Evolutionary conservation across 768 basidiomycete species (phyloP).

Genomic region (Rhizopogon vulgaris): DNA sequence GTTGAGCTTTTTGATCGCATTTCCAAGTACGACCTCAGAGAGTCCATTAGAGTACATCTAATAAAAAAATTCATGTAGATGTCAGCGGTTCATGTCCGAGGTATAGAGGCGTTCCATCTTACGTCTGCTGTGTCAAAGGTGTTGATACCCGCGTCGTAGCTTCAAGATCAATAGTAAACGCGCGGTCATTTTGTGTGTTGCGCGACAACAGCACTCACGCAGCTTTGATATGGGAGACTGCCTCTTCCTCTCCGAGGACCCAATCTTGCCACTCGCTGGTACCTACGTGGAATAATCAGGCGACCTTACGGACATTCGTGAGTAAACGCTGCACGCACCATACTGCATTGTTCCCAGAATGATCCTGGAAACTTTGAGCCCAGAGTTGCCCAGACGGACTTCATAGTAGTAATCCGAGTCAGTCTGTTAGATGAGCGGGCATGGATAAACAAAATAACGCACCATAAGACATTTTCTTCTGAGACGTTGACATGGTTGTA

Average conservation of each 20-base stretch:
- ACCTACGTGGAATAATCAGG: not conserved
- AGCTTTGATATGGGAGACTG: conserved; percentile 31
- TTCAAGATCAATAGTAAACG: not conserved
- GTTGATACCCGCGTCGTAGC: conserved; percentile 58
- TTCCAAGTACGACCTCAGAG: conserved; percentile 39
- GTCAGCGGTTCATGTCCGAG: conserved; percentile 25
- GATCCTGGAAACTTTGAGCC: conserved; percentile 33
- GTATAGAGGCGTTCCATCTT: conserved; percentile 16
- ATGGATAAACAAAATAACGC: not conserved
- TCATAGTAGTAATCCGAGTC: conserved; percentile 1
- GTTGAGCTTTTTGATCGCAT: conserved; percentile 36
- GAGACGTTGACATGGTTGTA: not conserved
- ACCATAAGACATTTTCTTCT: conserved; percentile 4
- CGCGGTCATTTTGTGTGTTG: not conserved
- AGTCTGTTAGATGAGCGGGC: not conserved
- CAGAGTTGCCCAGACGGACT: conserved; percentile 39
- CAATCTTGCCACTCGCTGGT: conserved; percentile 20
- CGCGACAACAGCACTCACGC: conserved; percentile 11
- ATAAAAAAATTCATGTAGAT: conserved; percentile 7
- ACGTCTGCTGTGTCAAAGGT: conserved; percentile 56
- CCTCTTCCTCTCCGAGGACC: conserved; percentile 32
- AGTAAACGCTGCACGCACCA: conserved; percentile 8
- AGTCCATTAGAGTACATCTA: conserved; percentile 32
- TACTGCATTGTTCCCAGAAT: conserved; percentile 32
- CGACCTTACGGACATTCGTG: not conserved